These are phyloP conservation scores for Cymbomonas tetramitiformis DNA, from an alignment of 139 green algal species.

Conservation along the genomic window DNA sequence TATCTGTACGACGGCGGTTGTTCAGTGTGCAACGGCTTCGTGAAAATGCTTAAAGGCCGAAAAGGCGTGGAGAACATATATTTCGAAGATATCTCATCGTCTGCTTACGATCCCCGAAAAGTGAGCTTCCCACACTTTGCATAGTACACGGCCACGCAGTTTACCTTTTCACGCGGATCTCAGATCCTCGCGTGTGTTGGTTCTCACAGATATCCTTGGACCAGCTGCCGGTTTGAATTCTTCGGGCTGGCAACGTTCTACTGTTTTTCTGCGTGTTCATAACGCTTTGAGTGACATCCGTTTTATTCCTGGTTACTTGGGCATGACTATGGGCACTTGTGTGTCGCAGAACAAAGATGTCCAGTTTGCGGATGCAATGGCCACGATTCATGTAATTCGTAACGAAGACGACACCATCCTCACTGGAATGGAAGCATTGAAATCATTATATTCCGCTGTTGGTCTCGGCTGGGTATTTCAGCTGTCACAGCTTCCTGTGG, in stretches of 20 bases:
- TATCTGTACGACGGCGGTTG: slow-evolving; percentile 27
- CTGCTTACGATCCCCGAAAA: slow-evolving; percentile 3
- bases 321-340: too few relatives aligned
- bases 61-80: slow-evolving; percentile 12
- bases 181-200: too few relatives aligned
- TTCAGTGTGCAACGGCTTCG: slow-evolving; percentile 18
- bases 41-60: neutral
- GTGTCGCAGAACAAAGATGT: slow-evolving; percentile 18
- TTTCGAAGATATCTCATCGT: slow-evolving; percentile 21
- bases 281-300: neutral
- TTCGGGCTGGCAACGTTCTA: too few relatives aligned
- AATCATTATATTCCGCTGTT: slow-evolving; percentile 25
- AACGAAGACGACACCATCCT: neutral
- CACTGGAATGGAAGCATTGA: slow-evolving; percentile 16
- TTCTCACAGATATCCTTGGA: too few relatives aligned
- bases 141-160: too few relatives aligned
- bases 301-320: neutral
- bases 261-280: too few relatives aligned
- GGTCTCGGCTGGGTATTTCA: slow-evolving; percentile 50
- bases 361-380: slow-evolving; percentile 18
- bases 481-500: slow-evolving; percentile 41
- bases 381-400: slow-evolving; percentile 17
- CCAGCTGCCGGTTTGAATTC: too few relatives aligned
- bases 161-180: too few relatives aligned
- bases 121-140: too few relatives aligned